A percentile compares a stretch with the other conserved stretches of the same genome.
phyloP scores from a whole-genome alignment of 371 early-diverging fungal genomes.

The Nematocida sp. region DNA sequence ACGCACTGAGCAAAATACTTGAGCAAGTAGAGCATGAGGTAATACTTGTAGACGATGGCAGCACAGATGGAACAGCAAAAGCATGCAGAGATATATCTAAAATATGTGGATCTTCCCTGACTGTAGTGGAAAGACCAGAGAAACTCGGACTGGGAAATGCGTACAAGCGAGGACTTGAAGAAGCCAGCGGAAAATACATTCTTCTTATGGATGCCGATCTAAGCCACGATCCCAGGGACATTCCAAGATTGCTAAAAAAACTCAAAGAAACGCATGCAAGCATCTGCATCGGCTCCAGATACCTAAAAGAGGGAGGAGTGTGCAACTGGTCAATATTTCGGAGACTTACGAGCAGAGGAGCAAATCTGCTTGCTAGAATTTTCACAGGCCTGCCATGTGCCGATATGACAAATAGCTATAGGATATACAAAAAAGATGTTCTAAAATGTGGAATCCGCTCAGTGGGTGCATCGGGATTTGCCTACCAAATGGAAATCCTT shows the following conservation, averaged over 20 bases:
- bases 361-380: slow-evolving; percentile 86
- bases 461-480: slow-evolving; percentile 85
- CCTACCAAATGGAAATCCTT: slow-evolving; percentile 99
- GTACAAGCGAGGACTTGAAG: slow-evolving; percentile 85
- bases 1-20: slow-evolving; percentile 79
- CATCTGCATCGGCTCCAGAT: slow-evolving; percentile 87
- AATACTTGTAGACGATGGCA: slow-evolving; percentile 91
- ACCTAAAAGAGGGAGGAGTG: slow-evolving; percentile 76
- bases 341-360: slow-evolving; percentile 86
- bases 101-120: slow-evolving; percentile 62
- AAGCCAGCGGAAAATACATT: slow-evolving; percentile 83
- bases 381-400: slow-evolving; percentile 77
- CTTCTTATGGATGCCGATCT: slow-evolving; percentile 98
- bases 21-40: slow-evolving; percentile 78
- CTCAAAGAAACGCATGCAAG: slow-evolving; percentile 74
- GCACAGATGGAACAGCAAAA: slow-evolving; percentile 92
- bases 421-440: slow-evolving; percentile 85
- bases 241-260: slow-evolving; percentile 71
- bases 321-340: slow-evolving; percentile 93
- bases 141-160: slow-evolving; percentile 94
- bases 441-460: slow-evolving; percentile 76
- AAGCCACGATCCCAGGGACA: slow-evolving; percentile 93
- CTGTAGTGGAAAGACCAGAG: slow-evolving; percentile 79
- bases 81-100: slow-evolving; percentile 74
- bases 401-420: slow-evolving; percentile 91